Conservation (phyloP, 441 rosid genomes). For the Erysimum cheiri region DNA sequence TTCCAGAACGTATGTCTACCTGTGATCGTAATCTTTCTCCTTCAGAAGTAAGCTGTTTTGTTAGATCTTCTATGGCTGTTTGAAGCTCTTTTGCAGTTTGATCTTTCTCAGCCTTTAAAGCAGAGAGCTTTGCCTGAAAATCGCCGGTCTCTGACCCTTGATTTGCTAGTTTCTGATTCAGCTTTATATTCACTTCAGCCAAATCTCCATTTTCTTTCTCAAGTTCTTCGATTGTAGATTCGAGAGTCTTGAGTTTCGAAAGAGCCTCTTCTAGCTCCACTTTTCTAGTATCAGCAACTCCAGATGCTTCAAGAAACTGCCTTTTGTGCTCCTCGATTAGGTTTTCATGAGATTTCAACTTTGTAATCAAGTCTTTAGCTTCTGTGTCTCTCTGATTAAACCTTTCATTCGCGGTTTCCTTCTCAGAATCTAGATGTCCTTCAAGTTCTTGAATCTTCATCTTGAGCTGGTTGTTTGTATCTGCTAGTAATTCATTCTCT, state of each 20-base stretch:
- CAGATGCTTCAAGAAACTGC: constrained; percentile 60
- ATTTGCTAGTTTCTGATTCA: constrained; percentile 69
- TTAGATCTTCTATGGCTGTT: constrained; percentile 60
- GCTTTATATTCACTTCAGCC: constrained; percentile 76
- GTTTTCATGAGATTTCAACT: constrained; percentile 55
- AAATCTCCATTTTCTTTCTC: constrained; percentile 72
- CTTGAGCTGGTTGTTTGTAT: constrained; percentile 75
- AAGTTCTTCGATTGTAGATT: constrained; percentile 62
- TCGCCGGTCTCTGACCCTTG: constrained; percentile 61
- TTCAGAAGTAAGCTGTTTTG: constrained; percentile 65
- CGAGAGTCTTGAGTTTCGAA: constrained; percentile 56
- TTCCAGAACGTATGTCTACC: constrained; percentile 48
- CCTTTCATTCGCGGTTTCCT: constrained; percentile 35
- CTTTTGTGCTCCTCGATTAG: constrained; percentile 57
- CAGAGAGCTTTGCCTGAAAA: constrained; percentile 58
- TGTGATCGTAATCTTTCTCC: constrained; percentile 68
- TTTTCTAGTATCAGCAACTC: constrained; percentile 54
- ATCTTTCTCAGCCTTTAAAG: constrained; percentile 60
- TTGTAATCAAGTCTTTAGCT: constrained; percentile 59
- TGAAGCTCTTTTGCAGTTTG: constrained; percentile 66
- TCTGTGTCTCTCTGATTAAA: constrained; percentile 59
- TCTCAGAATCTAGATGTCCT: constrained; percentile 56
- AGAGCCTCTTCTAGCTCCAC: constrained; percentile 64
- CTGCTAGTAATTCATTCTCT: constrained; percentile 68
- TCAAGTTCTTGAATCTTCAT: constrained; percentile 72